These are phyloP conservation scores for Psilocybe subaeruginosa DNA, from an alignment of 768 basidiomycete genomes.

Conservation along the genomic window DNA sequence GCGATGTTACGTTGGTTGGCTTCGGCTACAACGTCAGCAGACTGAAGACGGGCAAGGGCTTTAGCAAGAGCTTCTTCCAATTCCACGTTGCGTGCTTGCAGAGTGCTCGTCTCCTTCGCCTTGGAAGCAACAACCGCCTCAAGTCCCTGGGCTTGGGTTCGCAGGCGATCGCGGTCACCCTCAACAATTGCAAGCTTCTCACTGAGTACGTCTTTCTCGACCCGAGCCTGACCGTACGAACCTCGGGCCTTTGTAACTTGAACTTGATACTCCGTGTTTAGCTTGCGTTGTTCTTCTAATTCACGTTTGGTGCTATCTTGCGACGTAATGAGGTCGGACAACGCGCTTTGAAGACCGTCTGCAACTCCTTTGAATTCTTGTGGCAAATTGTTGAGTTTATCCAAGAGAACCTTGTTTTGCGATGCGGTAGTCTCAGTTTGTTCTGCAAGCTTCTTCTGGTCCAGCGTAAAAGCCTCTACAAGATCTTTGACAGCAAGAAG, in stretches of 20 bases:
- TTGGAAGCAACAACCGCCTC: constrained; percentile 47
- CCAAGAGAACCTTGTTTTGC: constrained; percentile 53
- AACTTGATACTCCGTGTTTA: constrained; percentile 70
- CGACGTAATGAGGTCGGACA: constrained; percentile 63
- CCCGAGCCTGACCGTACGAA: constrained; percentile 76
- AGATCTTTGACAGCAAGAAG: constrained; percentile 49
- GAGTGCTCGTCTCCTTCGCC: constrained; percentile 44
- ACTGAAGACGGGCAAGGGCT: constrained; percentile 70
- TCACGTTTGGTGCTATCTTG: constrained; percentile 63
- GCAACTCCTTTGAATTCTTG: constrained; percentile 56
- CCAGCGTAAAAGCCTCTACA: constrained; percentile 51
- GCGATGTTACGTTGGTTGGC: constrained; percentile 59
- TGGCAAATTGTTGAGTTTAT: constrained; percentile 62
- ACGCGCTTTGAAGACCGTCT: constrained; percentile 57
- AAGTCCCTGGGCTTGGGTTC: constrained; percentile 56
- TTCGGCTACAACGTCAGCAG: constrained; percentile 70
- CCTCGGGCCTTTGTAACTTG: constrained; percentile 79
- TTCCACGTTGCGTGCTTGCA: constrained; percentile 58
- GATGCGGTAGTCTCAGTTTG: constrained; percentile 52
- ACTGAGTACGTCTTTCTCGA: constrained; percentile 75
- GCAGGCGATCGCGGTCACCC: constrained; percentile 65
- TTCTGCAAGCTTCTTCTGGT: constrained; percentile 50
- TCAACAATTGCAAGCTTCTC: constrained; percentile 67
- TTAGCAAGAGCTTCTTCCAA: constrained; percentile 76
- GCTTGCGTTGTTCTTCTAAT: constrained; percentile 68